These are phyloP conservation scores for Rheum nobile DNA, from an alignment of 148 eudicot species.

Conservation along the genomic window DNA sequence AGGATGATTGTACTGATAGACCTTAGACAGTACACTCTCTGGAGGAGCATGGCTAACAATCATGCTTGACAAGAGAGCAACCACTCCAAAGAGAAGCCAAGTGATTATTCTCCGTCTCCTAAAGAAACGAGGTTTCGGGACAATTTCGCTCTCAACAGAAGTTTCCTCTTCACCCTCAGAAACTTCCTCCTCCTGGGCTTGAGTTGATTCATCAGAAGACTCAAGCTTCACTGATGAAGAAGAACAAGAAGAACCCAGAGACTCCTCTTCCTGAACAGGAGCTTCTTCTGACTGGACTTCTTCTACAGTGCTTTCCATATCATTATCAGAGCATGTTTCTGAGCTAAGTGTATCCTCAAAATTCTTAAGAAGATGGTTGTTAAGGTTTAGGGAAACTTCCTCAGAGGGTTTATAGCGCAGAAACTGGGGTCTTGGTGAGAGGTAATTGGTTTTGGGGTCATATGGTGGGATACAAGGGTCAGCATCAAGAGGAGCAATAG, in stretches of 20 bases:
- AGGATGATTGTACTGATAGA: slow-evolving; percentile 18
- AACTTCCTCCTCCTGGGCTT: slow-evolving; percentile 10
- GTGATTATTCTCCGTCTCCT: slow-evolving; percentile 26
- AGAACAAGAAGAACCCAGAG: slow-evolving; percentile 18
- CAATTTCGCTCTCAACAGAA: slow-evolving; percentile 12
- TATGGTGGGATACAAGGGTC: slow-evolving; percentile 64
- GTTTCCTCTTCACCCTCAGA: slow-evolving; percentile 8
- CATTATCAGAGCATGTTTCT: slow-evolving; percentile 45
- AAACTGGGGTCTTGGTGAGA: slow-evolving; percentile 93
- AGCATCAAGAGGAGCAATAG: slow-evolving; percentile 58
- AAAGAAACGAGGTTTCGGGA: slow-evolving; percentile 16
- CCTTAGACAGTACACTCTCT: slow-evolving; percentile 22
- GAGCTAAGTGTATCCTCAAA: slow-evolving; percentile 45
- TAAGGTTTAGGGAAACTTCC: slow-evolving; percentile 33
- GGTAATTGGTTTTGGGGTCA: slow-evolving; percentile 77
- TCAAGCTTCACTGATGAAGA: slow-evolving; percentile 21
- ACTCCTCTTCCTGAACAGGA: slow-evolving; percentile 11
- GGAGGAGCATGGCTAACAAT: slow-evolving; percentile 14
- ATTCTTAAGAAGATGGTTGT: slow-evolving; percentile 17
- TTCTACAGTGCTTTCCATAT: slow-evolving; percentile 34
- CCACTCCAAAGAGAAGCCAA: slow-evolving; percentile 24
- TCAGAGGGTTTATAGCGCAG: slow-evolving; percentile 70
- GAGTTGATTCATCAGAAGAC: slow-evolving; percentile 13
- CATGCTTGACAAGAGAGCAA: slow-evolving; percentile 29
- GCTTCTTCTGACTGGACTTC: slow-evolving; percentile 35